phyloP scores from a whole-genome alignment of 2,329 filamentous ascomycete species.

The Colletotrichum aenigma region DNA sequence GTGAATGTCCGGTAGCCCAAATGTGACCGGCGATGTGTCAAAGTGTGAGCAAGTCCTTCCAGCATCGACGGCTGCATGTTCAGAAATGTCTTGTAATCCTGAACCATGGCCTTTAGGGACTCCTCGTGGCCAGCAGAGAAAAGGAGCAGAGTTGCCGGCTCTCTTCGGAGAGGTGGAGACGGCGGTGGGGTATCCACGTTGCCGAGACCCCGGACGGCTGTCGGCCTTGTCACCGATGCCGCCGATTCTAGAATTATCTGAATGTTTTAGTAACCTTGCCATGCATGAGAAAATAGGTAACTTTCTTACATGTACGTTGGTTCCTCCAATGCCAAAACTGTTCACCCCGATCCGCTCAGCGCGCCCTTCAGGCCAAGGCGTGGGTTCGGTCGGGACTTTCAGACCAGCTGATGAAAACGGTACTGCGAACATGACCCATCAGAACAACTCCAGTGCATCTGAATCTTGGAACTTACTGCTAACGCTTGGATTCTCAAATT shows the following conservation, averaged over 20 bases:
- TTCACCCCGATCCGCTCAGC: slow-evolving; percentile 37
- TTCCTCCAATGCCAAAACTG: slow-evolving; percentile 42
- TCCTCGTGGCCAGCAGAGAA: slow-evolving; percentile 24
- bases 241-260: slow-evolving; percentile 15
- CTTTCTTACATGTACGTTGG: slow-evolving; percentile 37
- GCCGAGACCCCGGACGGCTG: neutral
- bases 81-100: slow-evolving; percentile 23
- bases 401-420: slow-evolving; percentile 26
- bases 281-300: neutral
- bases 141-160: neutral
- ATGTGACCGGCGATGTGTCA: slow-evolving; percentile 31
- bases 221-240: neutral
- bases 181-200: slow-evolving; percentile 1
- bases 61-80: slow-evolving; percentile 3
- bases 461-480: neutral
- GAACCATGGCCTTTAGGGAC: slow-evolving; percentile 28
- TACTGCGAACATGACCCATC: neutral
- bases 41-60: slow-evolving; percentile 31
- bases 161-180: neutral
- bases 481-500: slow-evolving; percentile 15
- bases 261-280: neutral
- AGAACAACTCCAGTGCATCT: neutral
- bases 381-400: slow-evolving; percentile 27
- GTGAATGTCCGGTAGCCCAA: slow-evolving; percentile 26
- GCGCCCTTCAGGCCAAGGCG: slow-evolving; percentile 27